These are phyloP conservation scores for Eucalyptus pauciflora DNA, from an alignment of 345 rosid genomes.

Conservation along the genomic window DNA sequence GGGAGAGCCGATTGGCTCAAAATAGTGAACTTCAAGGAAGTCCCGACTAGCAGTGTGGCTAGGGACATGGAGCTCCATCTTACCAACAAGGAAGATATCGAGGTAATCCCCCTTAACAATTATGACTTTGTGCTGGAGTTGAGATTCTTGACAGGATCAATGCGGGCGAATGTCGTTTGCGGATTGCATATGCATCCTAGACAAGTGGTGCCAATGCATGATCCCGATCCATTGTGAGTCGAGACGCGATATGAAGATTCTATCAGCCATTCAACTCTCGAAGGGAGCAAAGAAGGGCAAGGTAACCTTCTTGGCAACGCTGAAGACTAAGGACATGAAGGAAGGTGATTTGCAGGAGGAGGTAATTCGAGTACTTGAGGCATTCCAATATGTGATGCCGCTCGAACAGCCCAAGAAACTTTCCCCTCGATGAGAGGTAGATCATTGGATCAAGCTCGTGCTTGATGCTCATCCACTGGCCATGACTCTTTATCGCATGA, in stretches of 20 bases:
- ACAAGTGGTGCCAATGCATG: no score
- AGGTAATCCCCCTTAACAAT: no score
- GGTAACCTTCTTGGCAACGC: background rate
- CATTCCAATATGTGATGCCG: background rate
- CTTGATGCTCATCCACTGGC: background rate
- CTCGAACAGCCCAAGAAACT: background rate
- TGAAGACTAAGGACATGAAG: background rate
- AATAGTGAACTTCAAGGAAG: no score
- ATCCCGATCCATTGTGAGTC: fast-evolving
- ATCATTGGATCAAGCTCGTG: background rate
- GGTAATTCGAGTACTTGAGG: background rate
- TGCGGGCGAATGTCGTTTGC: fast-evolving
- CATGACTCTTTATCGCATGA: no score
- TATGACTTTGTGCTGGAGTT: no score
- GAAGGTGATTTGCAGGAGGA: background rate
- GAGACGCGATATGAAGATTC: fast-evolving
- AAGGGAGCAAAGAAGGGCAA: background rate
- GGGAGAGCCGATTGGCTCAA: no score
- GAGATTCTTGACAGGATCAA: no score
- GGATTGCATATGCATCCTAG: no score
- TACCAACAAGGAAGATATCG: no score
- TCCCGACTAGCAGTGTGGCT: fast-evolving
- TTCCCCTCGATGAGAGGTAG: background rate
- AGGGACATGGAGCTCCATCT: no score
- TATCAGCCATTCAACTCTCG: background rate